phyloP scores from a whole-genome alignment of 768 basidiomycete species.

The Russula sp. region DNA sequence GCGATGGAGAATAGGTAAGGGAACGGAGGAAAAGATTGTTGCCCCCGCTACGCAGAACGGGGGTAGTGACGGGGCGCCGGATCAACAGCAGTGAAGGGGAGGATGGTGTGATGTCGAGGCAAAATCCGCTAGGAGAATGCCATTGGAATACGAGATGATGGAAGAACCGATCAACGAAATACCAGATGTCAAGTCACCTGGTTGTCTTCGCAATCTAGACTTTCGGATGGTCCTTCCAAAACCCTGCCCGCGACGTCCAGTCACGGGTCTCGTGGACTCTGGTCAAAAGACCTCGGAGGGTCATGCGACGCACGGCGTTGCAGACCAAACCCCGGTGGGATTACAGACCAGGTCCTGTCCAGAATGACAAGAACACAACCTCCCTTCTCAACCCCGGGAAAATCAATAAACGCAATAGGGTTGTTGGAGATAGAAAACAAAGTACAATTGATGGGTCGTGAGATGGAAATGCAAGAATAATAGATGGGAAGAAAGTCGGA shows the following conservation, averaged over 20 bases:
- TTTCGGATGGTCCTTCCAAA: conserved; percentile 39
- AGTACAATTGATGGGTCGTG: conserved; percentile 34
- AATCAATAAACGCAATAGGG: conserved; percentile 16
- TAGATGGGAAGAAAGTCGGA: conserved; percentile 29
- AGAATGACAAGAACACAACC: conserved; percentile 25
- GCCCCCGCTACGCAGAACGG: conserved; percentile 23
- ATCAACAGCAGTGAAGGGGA: conserved; percentile 27
- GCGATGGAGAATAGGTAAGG: conserved; percentile 17
- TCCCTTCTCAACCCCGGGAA: conserved; percentile 24
- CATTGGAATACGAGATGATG: conserved; percentile 31
- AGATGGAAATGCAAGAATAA: conserved; percentile 31
- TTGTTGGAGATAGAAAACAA: conserved; percentile 34
- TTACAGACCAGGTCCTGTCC: conserved; percentile 33
- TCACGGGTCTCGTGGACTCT: conserved; percentile 36
- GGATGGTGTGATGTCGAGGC: conserved; percentile 23
- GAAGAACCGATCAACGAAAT: conserved; percentile 34
- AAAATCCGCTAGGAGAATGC: conserved; percentile 29
- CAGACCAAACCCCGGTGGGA: conserved; percentile 38
- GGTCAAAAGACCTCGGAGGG: conserved; percentile 29
- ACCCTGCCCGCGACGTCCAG: conserved; percentile 43
- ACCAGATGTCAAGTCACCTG: conserved; percentile 31
- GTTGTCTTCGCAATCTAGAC: conserved; percentile 28
- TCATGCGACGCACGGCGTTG: conserved; percentile 38
- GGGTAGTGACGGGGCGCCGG: conserved; percentile 23
- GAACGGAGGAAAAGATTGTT: conserved; percentile 25